These are phyloP conservation scores for Acidomyces sp. DNA, from an alignment of 495 filamentous ascomycete genomes.

Conservation along the genomic window DNA sequence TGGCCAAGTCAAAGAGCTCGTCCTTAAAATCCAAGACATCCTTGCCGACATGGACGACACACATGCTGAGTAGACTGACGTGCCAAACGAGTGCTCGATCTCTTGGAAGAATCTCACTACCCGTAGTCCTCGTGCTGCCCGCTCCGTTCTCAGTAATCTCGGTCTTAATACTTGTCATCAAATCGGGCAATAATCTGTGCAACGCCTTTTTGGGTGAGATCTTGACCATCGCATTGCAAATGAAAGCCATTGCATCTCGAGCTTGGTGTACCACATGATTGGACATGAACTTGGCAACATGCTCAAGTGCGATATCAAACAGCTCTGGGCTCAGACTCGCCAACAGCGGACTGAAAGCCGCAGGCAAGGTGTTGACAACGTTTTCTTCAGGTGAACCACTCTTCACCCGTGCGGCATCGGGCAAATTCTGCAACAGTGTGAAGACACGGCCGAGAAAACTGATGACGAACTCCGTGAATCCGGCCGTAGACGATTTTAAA, in stretches of 20 bases:
- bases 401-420: slow-evolving; percentile 72
- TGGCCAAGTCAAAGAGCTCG: slow-evolving; percentile 79
- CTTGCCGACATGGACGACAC: slow-evolving; percentile 86
- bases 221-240: slow-evolving; percentile 90
- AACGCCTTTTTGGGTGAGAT: slow-evolving; percentile 84
- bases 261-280: slow-evolving; percentile 96
- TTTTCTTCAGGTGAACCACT: slow-evolving; percentile 92
- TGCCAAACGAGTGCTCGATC: slow-evolving; percentile 94
- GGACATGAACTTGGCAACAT: slow-evolving; percentile 83
- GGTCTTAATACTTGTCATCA: slow-evolving; percentile 81
- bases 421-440: slow-evolving; percentile 86
- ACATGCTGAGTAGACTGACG: slow-evolving; percentile 96
- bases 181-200: slow-evolving; percentile 74
- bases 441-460: slow-evolving; percentile 89
- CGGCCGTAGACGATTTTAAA: slow-evolving; percentile 88
- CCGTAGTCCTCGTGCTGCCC: slow-evolving; percentile 83
- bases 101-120: slow-evolving; percentile 81
- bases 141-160: slow-evolving; percentile 98
- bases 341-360: slow-evolving; percentile 80
- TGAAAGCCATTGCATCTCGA: slow-evolving; percentile 96
- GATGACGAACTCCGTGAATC: slow-evolving; percentile 80
- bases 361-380: slow-evolving; percentile 89
- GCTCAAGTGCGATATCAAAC: slow-evolving; percentile 80
- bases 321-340: slow-evolving; percentile 84
- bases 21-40: slow-evolving; percentile 76